Evolutionary conservation across 1,284 basidiomycete genomes (phyloP).

Genomic region (Trichosporon sp.): DNA sequence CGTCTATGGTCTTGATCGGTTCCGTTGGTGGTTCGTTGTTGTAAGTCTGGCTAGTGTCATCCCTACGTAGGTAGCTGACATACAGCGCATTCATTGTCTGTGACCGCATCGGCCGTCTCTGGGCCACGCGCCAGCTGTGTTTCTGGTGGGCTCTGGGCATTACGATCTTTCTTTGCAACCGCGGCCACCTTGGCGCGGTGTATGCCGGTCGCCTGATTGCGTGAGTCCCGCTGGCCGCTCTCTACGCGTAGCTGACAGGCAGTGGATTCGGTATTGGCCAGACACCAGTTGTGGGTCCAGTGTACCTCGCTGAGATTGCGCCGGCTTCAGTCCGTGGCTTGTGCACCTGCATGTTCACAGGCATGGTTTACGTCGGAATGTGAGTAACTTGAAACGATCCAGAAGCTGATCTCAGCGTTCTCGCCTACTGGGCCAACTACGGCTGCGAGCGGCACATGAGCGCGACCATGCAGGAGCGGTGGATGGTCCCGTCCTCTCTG

Average conservation of each 20-base stretch:
- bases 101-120: slow-evolving; percentile 14
- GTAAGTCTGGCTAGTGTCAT: not conserved
- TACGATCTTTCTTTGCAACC: slow-evolving; percentile 6
- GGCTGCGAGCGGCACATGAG: slow-evolving; percentile 11
- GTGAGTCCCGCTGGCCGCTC: not conserved
- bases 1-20: slow-evolving; percentile 10
- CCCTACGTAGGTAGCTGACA: not conserved
- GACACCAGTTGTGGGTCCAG: slow-evolving; percentile 9
- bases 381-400: not conserved
- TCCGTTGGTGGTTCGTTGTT: slow-evolving; percentile 10
- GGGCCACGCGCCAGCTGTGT: slow-evolving; percentile 11
- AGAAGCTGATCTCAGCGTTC: not conserved
- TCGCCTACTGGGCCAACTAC: slow-evolving; percentile 20
- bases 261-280: slow-evolving; percentile 10
- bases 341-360: slow-evolving; percentile 12
- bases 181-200: slow-evolving; percentile 4
- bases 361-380: slow-evolving; percentile 11
- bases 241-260: not conserved
- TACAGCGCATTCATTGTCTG: slow-evolving; percentile 9
- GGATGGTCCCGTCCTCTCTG: slow-evolving; percentile 12
- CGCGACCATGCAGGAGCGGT: slow-evolving; percentile 7
- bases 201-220: slow-evolving; percentile 13
- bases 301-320: slow-evolving; percentile 13
- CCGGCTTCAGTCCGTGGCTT: slow-evolving; percentile 7
- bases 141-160: slow-evolving; percentile 10